Evolutionary conservation across 2,329 filamentous ascomycete genomes (phyloP).

Genomic region (Colletotrichum sp.): DNA sequence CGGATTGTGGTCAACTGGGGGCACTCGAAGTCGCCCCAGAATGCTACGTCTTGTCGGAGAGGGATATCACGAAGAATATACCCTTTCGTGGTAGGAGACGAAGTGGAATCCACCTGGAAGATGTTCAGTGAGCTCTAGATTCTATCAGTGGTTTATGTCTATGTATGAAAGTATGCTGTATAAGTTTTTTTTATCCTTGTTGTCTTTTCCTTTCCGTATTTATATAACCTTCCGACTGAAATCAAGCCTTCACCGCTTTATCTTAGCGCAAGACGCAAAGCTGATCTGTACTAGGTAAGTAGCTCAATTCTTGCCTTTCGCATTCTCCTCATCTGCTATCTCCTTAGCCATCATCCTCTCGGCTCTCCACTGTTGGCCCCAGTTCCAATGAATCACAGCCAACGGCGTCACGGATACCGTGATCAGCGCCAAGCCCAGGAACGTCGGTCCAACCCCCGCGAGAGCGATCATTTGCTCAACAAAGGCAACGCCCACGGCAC

Average conservation of each 20-base stretch:
- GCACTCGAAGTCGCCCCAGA: accelerated
- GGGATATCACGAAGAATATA: not conserved
- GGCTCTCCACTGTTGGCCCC: slow-evolving; percentile 8
- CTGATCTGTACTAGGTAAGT: too few relatives aligned
- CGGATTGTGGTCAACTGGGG: not conserved
- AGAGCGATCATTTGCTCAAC: not conserved
- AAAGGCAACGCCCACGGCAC: not conserved
- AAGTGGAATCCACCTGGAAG: not conserved
- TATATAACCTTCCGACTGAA: not conserved
- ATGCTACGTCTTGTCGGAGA: not conserved
- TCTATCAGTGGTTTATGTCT: not conserved
- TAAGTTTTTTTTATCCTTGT: not conserved
- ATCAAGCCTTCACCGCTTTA: not conserved
- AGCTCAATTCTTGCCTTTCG: not conserved
- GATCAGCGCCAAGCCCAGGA: not conserved
- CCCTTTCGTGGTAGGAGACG: not conserved
- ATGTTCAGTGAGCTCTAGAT: not conserved
- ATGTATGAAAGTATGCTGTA: not conserved
- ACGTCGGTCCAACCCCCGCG: not conserved
- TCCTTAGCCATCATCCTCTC: not conserved
- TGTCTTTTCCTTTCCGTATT: not conserved
- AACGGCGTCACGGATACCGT: not conserved
- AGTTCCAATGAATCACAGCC: slow-evolving; percentile 9
- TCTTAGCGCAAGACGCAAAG: not conserved
- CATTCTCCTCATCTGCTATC: not conserved